Evolutionary conservation across 1,139 yeast genomes (phyloP), one percentile per base, ranked within the genome.

Genomic region (Nakaseomyces kungkrabaensis): DNA sequence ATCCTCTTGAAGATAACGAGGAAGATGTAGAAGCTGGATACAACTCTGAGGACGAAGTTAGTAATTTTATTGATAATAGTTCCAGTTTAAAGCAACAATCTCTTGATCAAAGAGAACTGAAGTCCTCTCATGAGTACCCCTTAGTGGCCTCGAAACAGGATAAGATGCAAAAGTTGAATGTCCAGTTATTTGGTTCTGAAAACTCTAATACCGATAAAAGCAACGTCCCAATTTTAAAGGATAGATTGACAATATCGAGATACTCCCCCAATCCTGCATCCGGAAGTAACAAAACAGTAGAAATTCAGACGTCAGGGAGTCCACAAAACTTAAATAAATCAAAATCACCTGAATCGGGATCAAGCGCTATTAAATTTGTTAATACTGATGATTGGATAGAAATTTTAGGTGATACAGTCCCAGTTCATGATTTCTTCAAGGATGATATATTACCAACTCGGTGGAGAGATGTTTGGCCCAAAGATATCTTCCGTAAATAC

Each of bases 391-490:
- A 41, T 29, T 41, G 44, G 44, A 13, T 41, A 7, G 44, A 41
- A n/a, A 41, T 41, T 8, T 41, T 29, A n/a, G 44, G 34, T 4
- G 44, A 41, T 0, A 83, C 92, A 0, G 76, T 77, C 52, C 79
- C 80, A 29, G 68, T 74, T 27, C 72, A 73, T 49, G 70, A 74
- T 1, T 78, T 78, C 46, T 59, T 70, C 17, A 66, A 76, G 10
- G 70, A 71, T 9, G 66, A 69, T 52, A 64, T 77, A 17, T 66
- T 74, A 26, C 78, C 78, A 61, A 78, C 86, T 41, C 76, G 95
- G 54, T 94, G 98, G 98, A 82, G 81, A 50, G 88, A 85, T 65
- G 94, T 87, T 0, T 86, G 87, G 60, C 96, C 97, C 0, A 74
- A 76, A 11, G 76, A 78, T 43, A 78, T 81, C 26, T 79, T 77